Conservation (phyloP, 1,284 basidiomycete genomes). For the Stereum hirsutum region DNA sequence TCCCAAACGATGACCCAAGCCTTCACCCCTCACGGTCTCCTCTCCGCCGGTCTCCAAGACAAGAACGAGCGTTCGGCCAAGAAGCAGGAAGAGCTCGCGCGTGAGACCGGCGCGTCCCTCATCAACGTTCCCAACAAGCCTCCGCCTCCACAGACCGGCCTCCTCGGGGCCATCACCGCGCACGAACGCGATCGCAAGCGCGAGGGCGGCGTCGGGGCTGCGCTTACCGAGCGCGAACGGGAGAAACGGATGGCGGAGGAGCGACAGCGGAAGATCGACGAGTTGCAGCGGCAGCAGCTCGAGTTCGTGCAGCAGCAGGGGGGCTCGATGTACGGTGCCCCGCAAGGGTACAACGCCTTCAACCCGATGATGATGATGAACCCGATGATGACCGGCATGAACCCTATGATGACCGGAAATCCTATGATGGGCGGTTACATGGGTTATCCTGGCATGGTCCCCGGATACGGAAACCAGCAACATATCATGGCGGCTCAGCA, state of each 20-base stretch:
- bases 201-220: conserved; percentile 90
- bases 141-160: conserved; percentile 90
- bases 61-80: conserved; percentile 94
- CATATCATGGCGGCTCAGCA: conserved; percentile 90
- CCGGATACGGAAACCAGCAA: conserved; percentile 57
- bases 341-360: conserved; percentile 27
- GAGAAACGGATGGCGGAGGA: conserved; percentile 89
- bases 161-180: conserved; percentile 91
- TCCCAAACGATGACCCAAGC: conserved; percentile 81
- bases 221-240: conserved; percentile 90
- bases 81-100: conserved; percentile 86
- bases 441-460: conserved; percentile 59
- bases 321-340: conserved; percentile 55
- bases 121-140: conserved; percentile 94
- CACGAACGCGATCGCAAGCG: conserved; percentile 92
- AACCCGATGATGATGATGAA: conserved; percentile 65
- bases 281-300: conserved; percentile 81
- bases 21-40: conserved; percentile 88
- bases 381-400: conserved; percentile 45
- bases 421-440: conserved; percentile 46
- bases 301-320: conserved; percentile 80
- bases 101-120: conserved; percentile 82
- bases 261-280: conserved; percentile 85
- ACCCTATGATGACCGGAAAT: conserved; percentile 51
- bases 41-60: conserved; percentile 92